Base-by-base conservation (phyloP, 768 basidiomycete genomes). In the Tephrocybe sp. region DNA sequence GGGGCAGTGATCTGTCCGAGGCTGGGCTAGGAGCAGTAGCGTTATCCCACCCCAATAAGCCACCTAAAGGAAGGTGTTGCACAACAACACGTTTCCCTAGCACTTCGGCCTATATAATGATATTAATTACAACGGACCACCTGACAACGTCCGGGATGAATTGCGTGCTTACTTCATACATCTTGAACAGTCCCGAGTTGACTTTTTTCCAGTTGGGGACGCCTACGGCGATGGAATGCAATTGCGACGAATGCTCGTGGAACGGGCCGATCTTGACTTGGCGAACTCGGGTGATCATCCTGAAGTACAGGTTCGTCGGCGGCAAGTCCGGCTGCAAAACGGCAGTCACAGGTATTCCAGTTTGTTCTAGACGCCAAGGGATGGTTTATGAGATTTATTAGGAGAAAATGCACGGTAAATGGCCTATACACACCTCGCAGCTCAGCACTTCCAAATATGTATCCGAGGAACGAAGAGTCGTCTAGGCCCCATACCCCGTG, bases 401-500 rank as follows among this genome's bases (percentile, higher is more conserved):
- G 52, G 27, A 53, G 22, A 25, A 38, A 38, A 31, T 28, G 31
- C 34, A 44, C 21, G 45, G 49, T 30, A 35, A 28, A 1, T 24
- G 37, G 42, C 39, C 24, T 44, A 38, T 8, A 49, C 32, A 51
- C 22, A 82, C 90, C 88, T 80, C 86, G 76, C 30, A 98, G 76
- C 69, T 98, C 91, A 2, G 83, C 92, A 55, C 92, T 92, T 9
- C 94, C 95, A 63, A 94, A 93, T 9, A 94, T 78, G 61, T 96
- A 97, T 3, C 88, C 84, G 36, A 98, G 76, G 68, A 96, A 95
- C 44, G 76, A 79, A 46, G 87, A 96, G 64, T 97, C 95, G 60
- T 98, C 95, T 30, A 98, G 70, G 1, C 95, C 97, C 97, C 96
- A 99, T 0, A 98, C 96, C 4, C 97, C 97, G 63, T 98, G 95